Evolutionary conservation across 2,329 filamentous ascomycete genomes (phyloP).

Genomic region (Harringtonia aguacate): DNA sequence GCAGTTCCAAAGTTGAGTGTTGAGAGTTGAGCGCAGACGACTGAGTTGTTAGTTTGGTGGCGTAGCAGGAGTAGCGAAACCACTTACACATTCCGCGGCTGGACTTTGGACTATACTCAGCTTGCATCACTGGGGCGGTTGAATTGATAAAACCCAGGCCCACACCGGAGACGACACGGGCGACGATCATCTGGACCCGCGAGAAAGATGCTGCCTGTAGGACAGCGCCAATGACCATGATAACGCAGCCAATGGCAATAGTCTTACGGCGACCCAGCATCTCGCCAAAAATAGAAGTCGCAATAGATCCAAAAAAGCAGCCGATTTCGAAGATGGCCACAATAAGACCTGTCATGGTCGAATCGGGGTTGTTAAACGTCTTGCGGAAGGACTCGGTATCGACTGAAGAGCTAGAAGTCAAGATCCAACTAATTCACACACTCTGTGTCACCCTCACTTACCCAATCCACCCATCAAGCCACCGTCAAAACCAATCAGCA

Average conservation of each 20-base stretch:
- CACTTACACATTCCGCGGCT: constrained; percentile 22
- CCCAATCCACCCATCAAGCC: no score
- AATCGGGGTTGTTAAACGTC: no score
- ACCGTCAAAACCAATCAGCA: no score
- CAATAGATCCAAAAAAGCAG: not conserved
- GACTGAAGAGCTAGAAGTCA: no score
- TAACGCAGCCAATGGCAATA: not conserved
- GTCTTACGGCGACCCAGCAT: not conserved
- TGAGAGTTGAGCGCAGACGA: no score
- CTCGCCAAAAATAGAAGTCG: not conserved
- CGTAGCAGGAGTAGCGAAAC: no score
- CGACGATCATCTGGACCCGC: not conserved
- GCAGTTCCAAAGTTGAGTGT: constrained; percentile 13
- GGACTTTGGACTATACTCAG: constrained; percentile 21
- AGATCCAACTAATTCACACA: no score
- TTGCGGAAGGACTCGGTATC: no score
- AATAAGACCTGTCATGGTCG: no score
- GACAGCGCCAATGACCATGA: not conserved
- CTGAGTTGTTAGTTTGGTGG: no score
- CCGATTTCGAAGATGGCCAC: not conserved
- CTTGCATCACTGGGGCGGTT: constrained; percentile 22
- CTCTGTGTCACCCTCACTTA: no score
- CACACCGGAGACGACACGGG: not conserved
- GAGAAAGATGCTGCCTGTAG: not conserved
- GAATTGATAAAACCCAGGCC: not conserved